Evolutionary conservation across 345 rosid genomes (phyloP), one percentile per base, ranked within the genome.

Genomic region (Jatropha curcas): DNA sequence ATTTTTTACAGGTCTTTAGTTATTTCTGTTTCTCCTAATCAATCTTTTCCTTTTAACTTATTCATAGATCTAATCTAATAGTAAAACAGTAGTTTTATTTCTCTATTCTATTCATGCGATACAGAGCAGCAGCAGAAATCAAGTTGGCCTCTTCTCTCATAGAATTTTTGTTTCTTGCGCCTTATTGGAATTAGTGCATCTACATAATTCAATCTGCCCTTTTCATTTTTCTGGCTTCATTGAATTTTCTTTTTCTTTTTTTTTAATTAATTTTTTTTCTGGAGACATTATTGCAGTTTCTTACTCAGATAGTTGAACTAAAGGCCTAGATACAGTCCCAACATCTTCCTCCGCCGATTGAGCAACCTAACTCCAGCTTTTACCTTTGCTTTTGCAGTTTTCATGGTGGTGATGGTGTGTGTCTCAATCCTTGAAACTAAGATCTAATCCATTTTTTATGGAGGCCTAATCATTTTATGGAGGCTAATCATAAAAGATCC

Each of bases 311-410:
- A 27, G 22, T 56, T 65, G 82, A 5, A 75, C 48, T 53, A 79
- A 71, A 67, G 89, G 84, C 1, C 20, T 79, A 48, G 78, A 20
- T 82, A 71, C 66, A 80, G 82, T 59, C 30, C 85, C 89, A 24
- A 83, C 85, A 46, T 84, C 84, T 48, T 61, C 87, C 56, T 83
- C 87, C 14, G 86, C 83, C 57, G 73, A n/a, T n/a, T 86, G 2
- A 65, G 80, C 69, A 86, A 77, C 60, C 84, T 82, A 65, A 81
- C 81, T 0, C 85, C 83, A 5, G 83, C 85, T 69, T 81, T 81
- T 19, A 79, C 83, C 25, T 85, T 83, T 71, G 50, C 30, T 7
- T 61, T 79, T 22, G 66, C 48, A 75, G 35, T 56, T 12, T 7
- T 56, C 10, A 9, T 56, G 30, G 60, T 56, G 24, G 22, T 11